Base-by-base conservation (phyloP, 306 rosid species). In the Cyamopsis tetragonoloba region DNA sequence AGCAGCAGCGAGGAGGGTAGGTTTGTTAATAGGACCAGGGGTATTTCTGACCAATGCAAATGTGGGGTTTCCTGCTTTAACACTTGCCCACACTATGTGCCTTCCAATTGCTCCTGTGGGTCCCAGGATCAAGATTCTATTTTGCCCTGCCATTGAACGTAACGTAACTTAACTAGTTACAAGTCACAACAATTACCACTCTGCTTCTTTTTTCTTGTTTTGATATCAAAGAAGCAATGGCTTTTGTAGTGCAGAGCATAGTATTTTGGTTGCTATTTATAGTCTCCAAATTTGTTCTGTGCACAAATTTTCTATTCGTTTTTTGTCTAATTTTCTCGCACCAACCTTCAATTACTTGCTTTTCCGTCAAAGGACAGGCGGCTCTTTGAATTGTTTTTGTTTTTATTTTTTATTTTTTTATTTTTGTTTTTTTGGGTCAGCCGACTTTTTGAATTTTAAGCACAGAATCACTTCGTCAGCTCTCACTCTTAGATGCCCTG, bases 111-210 rank as follows among this genome's bases (percentile, higher is more conserved):
- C 53, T 22, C 84, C 82, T 0, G 84, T 73, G 0, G 76, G 51
- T 68, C 87, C 84, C 1, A 80, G 37, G 19, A 80, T 13, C 0
- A 83, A 55, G 55, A 83, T 80, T 66, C 53, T 83, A 60, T 71
- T 62, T 54, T 69, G 56, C 7, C 26, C 24, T 1, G 80, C 84
- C 87, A 73, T 79, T 24, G 35, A 5, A 19, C 7, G 39, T n/a
- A 39, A 61, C n/a, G n/a, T n/a, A n/a, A n/a, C n/a, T n/a, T n/a
- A n/a, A n/a, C n/a, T n/a, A n/a, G n/a, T n/a, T n/a, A n/a, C 0
- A 5, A 38, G 35, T 53, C 3, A 34, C 46, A 18, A n/a, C 14
- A 31, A 46, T 12, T 4, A 38, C 41, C 4, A 22, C 2, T 19
- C 7, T 6, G 34, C 6, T 14, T 17, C 6, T 18, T 5, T 30